These are phyloP conservation scores for Spathaspora hagerdaliae DNA, from an alignment of 805 yeast species.

Conservation along the genomic window DNA sequence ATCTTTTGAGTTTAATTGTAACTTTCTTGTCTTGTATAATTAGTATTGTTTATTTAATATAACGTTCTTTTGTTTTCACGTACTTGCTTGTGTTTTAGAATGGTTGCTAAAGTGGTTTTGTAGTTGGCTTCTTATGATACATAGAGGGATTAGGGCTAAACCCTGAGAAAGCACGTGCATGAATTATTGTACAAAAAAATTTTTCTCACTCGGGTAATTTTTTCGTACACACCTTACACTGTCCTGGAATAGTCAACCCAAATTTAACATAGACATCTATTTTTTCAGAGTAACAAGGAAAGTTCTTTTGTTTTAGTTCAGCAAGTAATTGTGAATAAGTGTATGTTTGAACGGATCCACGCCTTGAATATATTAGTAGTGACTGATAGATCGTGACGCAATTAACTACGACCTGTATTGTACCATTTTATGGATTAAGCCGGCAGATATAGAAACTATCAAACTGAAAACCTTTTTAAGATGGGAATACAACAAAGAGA, in stretches of 20 bases:
- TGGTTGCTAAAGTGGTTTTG: too few relatives aligned
- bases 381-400: too few relatives aligned
- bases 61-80: background rate
- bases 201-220: background rate
- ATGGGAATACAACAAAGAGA: too few relatives aligned
- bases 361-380: background rate
- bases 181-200: background rate
- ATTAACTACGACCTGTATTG: too few relatives aligned
- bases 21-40: background rate
- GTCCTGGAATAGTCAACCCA: background rate
- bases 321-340: constrained; percentile 8
- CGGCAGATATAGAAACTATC: too few relatives aligned
- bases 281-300: background rate
- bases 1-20: background rate
- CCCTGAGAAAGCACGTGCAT: constrained; percentile 1
- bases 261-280: background rate
- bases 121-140: too few relatives aligned
- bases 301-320: constrained; percentile 4
- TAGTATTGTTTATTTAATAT: background rate
- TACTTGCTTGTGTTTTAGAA: too few relatives aligned
- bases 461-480: too few relatives aligned
- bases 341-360: constrained; percentile 8
- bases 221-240: too few relatives aligned
- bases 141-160: background rate
- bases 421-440: too few relatives aligned